Evolutionary conservation across 768 basidiomycete species (phyloP), one percentile per base, ranked within the genome.

Genomic region (Lactarius tabidus): DNA sequence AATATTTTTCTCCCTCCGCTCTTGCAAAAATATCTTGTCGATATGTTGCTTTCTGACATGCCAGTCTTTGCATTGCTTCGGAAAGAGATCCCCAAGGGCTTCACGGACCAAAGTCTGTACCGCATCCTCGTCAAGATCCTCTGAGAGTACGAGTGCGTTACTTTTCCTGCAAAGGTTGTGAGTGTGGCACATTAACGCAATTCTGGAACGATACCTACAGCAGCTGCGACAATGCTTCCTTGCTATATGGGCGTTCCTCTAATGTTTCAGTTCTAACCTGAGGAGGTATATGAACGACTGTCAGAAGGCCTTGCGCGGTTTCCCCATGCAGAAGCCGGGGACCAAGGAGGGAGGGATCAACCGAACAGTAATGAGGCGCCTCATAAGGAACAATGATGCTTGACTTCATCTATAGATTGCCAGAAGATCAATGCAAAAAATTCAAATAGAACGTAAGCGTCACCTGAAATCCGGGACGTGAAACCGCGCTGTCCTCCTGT

Each of bases 401-500:
- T 1, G 36, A 60, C 29, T 65, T 43, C 31, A 60, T 56, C 64
- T 65, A 28, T 6, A 5, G 10, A 43, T 8, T 43, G 7, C 10
- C n/a, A 43, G 41, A 43, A 17, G 0, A 20, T 7, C 18, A 20
- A 20, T 3, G 7, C 18, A 17, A 17, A 41, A 18, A 6, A 18
- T 18, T 7, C 4, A 41, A 17, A 7, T 7, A 20, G 20, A 43
- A 20, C 2, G 41, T 20, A 1, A 20, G 39, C 8, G n/a, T 43
- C 20, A 43, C 43, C 43, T 72, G 74, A 69, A 85, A 85, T 0
- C 84, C 84, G 2, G 75, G 73, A 12, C 77, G 75, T 12, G 74
- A 71, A 1, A 72, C 69, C 2, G 84, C 82, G 6, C 76, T 75
- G 66, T 85, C 85, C 60, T 83, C 82, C 67, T 85, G 82, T 57